Evolutionary conservation across 2,329 filamentous ascomycete genomes (phyloP).

Genomic region (Leptodontidium sp.): DNA sequence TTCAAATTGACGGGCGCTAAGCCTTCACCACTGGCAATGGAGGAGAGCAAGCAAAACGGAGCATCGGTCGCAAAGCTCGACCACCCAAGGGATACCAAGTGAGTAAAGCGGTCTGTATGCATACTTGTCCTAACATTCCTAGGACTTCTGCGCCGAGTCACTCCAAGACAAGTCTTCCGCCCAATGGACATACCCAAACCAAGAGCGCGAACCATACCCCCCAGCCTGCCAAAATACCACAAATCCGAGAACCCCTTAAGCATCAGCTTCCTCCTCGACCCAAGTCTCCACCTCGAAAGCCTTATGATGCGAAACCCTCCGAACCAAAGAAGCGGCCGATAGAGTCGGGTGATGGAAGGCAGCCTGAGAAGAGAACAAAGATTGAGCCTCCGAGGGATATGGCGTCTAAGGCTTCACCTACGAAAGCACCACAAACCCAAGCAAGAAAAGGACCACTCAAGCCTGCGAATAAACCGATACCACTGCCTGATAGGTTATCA

Average conservation of each 20-base stretch:
- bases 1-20: slow-evolving; percentile 43
- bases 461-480: slow-evolving; percentile 31
- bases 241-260: slow-evolving; percentile 34
- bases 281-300: slow-evolving; percentile 36
- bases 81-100: slow-evolving; percentile 19
- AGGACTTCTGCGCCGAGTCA: not conserved
- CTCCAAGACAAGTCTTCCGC: slow-evolving; percentile 24
- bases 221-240: slow-evolving; percentile 20
- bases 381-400: slow-evolving; percentile 34
- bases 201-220: slow-evolving; percentile 15
- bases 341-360: slow-evolving; percentile 38
- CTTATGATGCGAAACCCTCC: slow-evolving; percentile 29
- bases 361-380: slow-evolving; percentile 44
- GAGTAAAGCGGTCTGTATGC: not conserved
- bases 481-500: slow-evolving; percentile 39
- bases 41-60: slow-evolving; percentile 38
- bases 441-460: slow-evolving; percentile 32
- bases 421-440: slow-evolving; percentile 25
- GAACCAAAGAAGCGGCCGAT: slow-evolving; percentile 41
- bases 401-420: slow-evolving; percentile 12
- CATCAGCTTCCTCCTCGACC: slow-evolving; percentile 43
- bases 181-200: slow-evolving; percentile 35
- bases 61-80: slow-evolving; percentile 18
- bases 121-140: not conserved
- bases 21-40: slow-evolving; percentile 32